These are phyloP conservation scores for Malus hybrid DNA, from an alignment of 331 rosid species.

Conservation along the genomic window DNA sequence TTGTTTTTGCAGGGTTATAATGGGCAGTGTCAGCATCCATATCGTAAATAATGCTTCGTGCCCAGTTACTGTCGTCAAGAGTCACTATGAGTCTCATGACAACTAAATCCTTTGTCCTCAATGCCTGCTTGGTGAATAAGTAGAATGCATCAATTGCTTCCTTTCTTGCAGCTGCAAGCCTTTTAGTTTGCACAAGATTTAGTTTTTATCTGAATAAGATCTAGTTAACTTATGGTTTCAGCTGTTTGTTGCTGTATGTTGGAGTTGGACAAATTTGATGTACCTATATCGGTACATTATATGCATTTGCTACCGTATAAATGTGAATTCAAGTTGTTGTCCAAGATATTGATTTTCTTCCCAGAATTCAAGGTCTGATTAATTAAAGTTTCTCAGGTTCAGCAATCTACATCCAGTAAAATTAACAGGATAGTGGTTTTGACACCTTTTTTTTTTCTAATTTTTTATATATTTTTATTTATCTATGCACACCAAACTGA, in stretches of 20 bases:
- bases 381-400: not conserved
- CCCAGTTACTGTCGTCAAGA: constrained; percentile 84
- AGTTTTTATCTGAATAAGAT: not conserved
- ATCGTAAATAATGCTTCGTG: constrained; percentile 70
- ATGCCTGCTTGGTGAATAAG: constrained; percentile 20
- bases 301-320: not conserved
- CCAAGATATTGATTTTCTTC: not conserved
- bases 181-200: not conserved
- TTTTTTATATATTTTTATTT: no score
- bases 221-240: not conserved
- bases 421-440: not conserved
- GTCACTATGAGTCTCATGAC: not conserved
- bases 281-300: not conserved
- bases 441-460: not conserved
- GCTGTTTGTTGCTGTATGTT: not conserved
- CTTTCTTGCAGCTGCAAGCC: not conserved
- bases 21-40: constrained; percentile 91
- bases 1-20: constrained; percentile 47
- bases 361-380: not conserved
- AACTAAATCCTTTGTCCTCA: not conserved
- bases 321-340: not conserved
- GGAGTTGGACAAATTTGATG: not conserved
- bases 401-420: not conserved
- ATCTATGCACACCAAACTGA: not conserved
- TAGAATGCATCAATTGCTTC: constrained; percentile 8